Conservation (phyloP, 257 asterid species). For the Solanum paucissectum region DNA sequence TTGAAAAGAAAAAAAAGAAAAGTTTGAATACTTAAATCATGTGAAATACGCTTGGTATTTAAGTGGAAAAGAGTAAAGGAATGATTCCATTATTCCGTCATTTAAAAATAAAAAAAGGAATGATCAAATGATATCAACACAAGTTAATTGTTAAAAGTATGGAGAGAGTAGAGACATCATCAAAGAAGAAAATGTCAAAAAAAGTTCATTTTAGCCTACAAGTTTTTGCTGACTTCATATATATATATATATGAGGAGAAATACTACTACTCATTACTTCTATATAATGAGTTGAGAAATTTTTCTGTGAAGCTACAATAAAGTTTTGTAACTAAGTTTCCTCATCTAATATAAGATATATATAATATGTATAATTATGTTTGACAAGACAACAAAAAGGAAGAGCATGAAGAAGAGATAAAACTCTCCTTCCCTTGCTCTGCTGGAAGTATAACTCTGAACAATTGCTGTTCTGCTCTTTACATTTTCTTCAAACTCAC, state of each 20-base stretch:
- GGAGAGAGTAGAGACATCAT: background rate
- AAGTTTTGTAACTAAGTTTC: background rate
- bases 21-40: no score
- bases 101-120: no score
- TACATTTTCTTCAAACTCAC: constrained; percentile 50
- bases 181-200: background rate
- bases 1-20: no score
- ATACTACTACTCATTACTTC: background rate
- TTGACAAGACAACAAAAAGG: constrained; percentile 22
- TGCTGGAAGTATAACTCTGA: constrained; percentile 8
- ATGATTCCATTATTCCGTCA: no score
- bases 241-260: background rate
- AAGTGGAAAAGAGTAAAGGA: no score
- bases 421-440: constrained; percentile 7
- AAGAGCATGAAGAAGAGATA: constrained; percentile 10
- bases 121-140: no score
- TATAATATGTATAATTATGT: background rate
- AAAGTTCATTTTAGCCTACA: background rate
- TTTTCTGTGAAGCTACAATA: background rate
- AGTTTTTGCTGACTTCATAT: background rate
- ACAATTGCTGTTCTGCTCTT: constrained; percentile 50
- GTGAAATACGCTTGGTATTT: no score
- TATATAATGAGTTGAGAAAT: background rate
- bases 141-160: no score
- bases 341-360: constrained; percentile 1